Evolutionary conservation across 352 stramenopile genomes (phyloP).

Genomic region (Phytopythium sindhum): DNA sequence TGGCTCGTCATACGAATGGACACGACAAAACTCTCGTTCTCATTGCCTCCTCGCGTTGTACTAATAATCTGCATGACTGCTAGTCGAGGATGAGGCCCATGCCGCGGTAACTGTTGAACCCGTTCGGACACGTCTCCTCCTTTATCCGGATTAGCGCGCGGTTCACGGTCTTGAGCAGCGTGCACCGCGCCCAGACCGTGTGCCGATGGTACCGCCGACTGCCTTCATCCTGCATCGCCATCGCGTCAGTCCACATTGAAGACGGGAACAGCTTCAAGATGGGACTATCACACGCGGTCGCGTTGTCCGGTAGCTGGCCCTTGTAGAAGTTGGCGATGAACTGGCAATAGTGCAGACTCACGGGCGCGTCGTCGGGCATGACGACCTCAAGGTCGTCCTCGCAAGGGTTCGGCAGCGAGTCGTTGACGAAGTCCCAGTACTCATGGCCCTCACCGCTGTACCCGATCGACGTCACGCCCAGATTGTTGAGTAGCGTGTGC

Average conservation of each 20-base stretch:
- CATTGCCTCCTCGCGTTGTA: not conserved
- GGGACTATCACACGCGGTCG: slow-evolving; percentile 36
- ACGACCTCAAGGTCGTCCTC: slow-evolving; percentile 26
- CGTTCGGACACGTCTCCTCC: slow-evolving; percentile 31
- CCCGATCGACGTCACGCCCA: slow-evolving; percentile 37
- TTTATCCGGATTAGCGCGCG: slow-evolving; percentile 42
- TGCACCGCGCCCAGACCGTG: slow-evolving; percentile 36
- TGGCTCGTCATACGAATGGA: too few relatives aligned
- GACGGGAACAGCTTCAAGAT: slow-evolving; percentile 37
- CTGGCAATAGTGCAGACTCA: slow-evolving; percentile 51
- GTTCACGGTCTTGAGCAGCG: slow-evolving; percentile 38
- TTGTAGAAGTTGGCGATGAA: slow-evolving; percentile 50
- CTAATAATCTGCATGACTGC: not conserved
- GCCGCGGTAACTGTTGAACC: slow-evolving; percentile 34
- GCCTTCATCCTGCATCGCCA: not conserved
- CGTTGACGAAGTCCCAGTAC: slow-evolving; percentile 41
- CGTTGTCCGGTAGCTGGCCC: slow-evolving; percentile 39
- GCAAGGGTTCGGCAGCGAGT: slow-evolving; percentile 37
- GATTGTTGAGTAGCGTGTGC: slow-evolving; percentile 44
- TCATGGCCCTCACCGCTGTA: slow-evolving; percentile 19
- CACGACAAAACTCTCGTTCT: not conserved
- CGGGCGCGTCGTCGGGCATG: slow-evolving; percentile 34
- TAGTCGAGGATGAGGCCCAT: slow-evolving; percentile 1
- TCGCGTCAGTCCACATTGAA: slow-evolving; percentile 25
- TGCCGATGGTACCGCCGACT: slow-evolving; percentile 16